phyloP scores from a whole-genome alignment of 2,329 filamentous ascomycete genomes.

The Bimuria novae-zelandiae region DNA sequence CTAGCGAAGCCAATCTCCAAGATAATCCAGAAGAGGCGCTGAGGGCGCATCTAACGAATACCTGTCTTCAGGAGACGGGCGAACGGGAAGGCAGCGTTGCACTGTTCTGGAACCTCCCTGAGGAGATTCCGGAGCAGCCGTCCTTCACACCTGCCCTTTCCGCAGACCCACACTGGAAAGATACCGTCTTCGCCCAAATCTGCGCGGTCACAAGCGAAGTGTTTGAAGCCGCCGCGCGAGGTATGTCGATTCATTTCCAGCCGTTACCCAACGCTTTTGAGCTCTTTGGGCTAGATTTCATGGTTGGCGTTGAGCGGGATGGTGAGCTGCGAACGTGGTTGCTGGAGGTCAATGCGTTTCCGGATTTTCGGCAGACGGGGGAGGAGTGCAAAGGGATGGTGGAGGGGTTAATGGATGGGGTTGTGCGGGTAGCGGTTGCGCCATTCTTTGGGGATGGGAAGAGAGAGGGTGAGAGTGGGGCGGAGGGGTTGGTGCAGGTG shows the following conservation, averaged over 20 bases:
- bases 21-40: constrained; percentile 53
- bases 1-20: constrained; percentile 50
- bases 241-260: constrained; percentile 91
- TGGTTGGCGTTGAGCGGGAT: constrained; percentile 60
- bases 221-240: constrained; percentile 83
- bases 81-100: constrained; percentile 68
- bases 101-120: constrained; percentile 73
- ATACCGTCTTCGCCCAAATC: constrained; percentile 74
- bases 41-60: constrained; percentile 87
- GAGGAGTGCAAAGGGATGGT: constrained; percentile 73
- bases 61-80: constrained; percentile 74
- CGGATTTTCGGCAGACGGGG: constrained; percentile 93
- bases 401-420: constrained; percentile 74
- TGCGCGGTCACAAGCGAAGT: constrained; percentile 72
- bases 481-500: constrained; percentile 45
- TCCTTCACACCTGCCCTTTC: background rate
- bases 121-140: constrained; percentile 26
- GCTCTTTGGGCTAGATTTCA: constrained; percentile 87
- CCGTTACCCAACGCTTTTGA: constrained; percentile 88
- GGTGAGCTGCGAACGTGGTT: constrained; percentile 67
- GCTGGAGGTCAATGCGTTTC: constrained; percentile 93
- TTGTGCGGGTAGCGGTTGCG: constrained; percentile 68
- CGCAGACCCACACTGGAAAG: constrained; percentile 51
- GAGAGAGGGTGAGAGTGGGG: constrained; percentile 15
- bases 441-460: constrained; percentile 64